These are phyloP conservation scores for Populus simonii DNA, from an alignment of 345 rosid species.

Conservation along the genomic window DNA sequence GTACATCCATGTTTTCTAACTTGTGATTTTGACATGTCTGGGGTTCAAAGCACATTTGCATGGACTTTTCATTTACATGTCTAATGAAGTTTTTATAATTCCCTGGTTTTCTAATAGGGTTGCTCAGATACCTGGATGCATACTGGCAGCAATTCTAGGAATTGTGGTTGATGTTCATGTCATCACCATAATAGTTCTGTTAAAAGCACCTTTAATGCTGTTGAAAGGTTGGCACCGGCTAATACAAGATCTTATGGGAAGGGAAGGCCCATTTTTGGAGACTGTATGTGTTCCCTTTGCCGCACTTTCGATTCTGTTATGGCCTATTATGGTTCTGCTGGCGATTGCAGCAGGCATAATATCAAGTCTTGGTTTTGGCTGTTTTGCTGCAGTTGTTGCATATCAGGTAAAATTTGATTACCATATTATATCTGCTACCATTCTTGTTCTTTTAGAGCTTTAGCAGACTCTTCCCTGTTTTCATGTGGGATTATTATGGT, in stretches of 20 bases:
- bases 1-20: too few relatives aligned
- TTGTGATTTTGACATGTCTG: too few relatives aligned
- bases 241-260: constrained; percentile 21
- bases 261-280: constrained; percentile 29
- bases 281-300: constrained; percentile 33
- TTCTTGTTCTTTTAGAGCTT: background rate
- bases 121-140: constrained; percentile 20
- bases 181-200: constrained; percentile 16
- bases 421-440: background rate
- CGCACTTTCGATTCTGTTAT: constrained; percentile 20
- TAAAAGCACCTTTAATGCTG: constrained; percentile 19
- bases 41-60: too few relatives aligned
- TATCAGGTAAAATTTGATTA: constrained; percentile 16
- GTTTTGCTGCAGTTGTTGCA: constrained; percentile 22
- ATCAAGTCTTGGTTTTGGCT: constrained; percentile 19
- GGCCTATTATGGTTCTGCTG: constrained; percentile 25
- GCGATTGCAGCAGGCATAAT: constrained; percentile 15
- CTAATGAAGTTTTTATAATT: background rate
- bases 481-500: background rate
- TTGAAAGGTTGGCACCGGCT: constrained; percentile 28
- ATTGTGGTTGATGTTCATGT: constrained; percentile 20
- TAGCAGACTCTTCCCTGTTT: too few relatives aligned
- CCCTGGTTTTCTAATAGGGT: constrained; percentile 6
- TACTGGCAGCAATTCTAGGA: constrained; percentile 14
- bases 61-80: too few relatives aligned